These are phyloP conservation scores for Scleroderma citrinum DNA, from an alignment of 768 basidiomycete genomes.

Conservation along the genomic window DNA sequence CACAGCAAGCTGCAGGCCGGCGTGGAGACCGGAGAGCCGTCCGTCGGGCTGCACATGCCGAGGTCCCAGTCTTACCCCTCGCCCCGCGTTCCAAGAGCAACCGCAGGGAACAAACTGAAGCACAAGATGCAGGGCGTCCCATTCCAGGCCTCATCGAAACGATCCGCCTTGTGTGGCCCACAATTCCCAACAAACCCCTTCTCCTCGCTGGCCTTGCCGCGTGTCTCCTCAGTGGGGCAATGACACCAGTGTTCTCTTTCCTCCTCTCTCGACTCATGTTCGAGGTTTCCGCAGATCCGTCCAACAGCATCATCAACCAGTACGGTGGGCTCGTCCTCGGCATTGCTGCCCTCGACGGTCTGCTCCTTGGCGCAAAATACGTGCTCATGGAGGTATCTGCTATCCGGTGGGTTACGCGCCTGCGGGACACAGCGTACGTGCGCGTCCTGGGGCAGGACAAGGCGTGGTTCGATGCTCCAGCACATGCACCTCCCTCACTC, in stretches of 20 bases:
- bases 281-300: slow-evolving; percentile 66
- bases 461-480: slow-evolving; percentile 73
- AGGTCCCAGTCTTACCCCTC: slow-evolving; percentile 5
- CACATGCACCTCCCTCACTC: slow-evolving; percentile 53
- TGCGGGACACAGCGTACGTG: slow-evolving; percentile 53
- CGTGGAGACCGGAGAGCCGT: slow-evolving; percentile 18
- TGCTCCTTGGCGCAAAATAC: slow-evolving; percentile 71
- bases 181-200: slow-evolving; percentile 67
- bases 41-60: background rate
- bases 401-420: slow-evolving; percentile 64
- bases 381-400: slow-evolving; percentile 72
- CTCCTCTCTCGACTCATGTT: slow-evolving; percentile 78
- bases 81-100: slow-evolving; percentile 1
- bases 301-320: slow-evolving; percentile 57
- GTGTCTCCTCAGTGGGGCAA: slow-evolving; percentile 71
- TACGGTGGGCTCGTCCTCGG: slow-evolving; percentile 71
- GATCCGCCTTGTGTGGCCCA: slow-evolving; percentile 55
- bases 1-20: slow-evolving; percentile 33
- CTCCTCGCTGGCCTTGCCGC: slow-evolving; percentile 63
- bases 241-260: slow-evolving; percentile 91
- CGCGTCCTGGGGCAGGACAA: slow-evolving; percentile 77
- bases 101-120: background rate
- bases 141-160: slow-evolving; percentile 30
- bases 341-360: slow-evolving; percentile 69
- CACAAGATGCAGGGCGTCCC: background rate